Conservation (phyloP, 176 grass and related monocot species). For the Poa annua region DNA sequence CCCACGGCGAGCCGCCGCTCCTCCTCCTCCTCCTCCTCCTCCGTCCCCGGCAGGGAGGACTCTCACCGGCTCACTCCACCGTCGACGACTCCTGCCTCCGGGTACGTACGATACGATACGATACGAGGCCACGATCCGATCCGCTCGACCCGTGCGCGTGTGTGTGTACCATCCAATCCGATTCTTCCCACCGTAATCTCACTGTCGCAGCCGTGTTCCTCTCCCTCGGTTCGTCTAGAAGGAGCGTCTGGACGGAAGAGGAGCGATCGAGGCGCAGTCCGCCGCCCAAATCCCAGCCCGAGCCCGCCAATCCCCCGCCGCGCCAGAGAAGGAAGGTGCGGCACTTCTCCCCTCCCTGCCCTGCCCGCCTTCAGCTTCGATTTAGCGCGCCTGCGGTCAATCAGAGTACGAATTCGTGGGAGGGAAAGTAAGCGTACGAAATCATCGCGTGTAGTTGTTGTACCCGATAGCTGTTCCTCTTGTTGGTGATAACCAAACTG, state of each 20-base stretch:
- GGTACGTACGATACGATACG: too few species aligned
- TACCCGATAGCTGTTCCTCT: background rate
- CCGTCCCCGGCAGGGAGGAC: background rate
- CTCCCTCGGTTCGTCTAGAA: conserved; percentile 12
- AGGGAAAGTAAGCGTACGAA: background rate
- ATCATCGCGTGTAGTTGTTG: background rate
- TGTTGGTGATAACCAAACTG: background rate
- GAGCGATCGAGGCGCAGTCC: conserved; percentile 28
- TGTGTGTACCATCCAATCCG: background rate
- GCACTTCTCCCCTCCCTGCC: too few species aligned
- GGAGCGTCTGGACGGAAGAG: background rate
- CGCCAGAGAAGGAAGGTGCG: too few species aligned
- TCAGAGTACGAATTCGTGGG: background rate
- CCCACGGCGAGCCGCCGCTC: background rate
- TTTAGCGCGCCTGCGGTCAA: background rate
- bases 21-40: background rate
- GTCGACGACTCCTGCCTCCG: background rate
- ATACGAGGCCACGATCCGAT: conserved; percentile 21
- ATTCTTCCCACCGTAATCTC: conserved; percentile 10
- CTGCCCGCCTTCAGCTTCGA: too few species aligned
- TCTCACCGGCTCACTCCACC: background rate
- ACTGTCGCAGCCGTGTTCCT: conserved; percentile 36
- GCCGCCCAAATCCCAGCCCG: too few species aligned
- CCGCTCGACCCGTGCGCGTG: background rate
- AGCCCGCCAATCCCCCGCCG: too few species aligned